Evolutionary conservation across 352 stramenopile genomes (phyloP), one percentile per base, ranked within the genome.

Genomic region (Globisporangium spinosum): DNA sequence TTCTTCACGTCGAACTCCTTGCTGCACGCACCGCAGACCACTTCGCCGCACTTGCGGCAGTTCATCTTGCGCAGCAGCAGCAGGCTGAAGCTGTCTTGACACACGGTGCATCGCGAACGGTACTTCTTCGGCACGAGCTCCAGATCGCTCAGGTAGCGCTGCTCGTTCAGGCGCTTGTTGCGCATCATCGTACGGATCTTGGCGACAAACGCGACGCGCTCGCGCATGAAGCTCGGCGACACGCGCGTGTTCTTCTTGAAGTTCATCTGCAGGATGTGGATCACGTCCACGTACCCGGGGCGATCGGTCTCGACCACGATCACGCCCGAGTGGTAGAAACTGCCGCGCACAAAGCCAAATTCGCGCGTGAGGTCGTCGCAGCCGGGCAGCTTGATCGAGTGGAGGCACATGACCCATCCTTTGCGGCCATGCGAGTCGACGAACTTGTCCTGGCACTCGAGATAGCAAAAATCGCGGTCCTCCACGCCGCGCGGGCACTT

Each of bases 381-480:
- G 7, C 83, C 85, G 0, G 85, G 85, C 17, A 96, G 54, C 64
- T 92, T 91, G 69, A 96, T 94, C 23, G 83, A 93, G 65, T 96
- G 86, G 59, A 91, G 73, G n/a, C 85, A 87, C 9, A 94, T 59
- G 15, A 96, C 85, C 88, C 88, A 96, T 6, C 88, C 88, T 66
- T 90, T 90, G 64, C 86, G 82, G 29, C 88, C 86, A 35, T 70
- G 77, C 25, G 86, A 85, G 72, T 96, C 88, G 3, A 90, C 87
- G 58, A 96, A 96, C 75, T 92, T 88, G 74, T 96, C 85, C 59
- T 96, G 88, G 66, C 85, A 94, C 77, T 96, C 87, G 22, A 91
- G 67, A 64, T 79, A 91, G 69, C 82, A 91, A 67, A 88, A 93
- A 69, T 94, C 84, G 34, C 85, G 82, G 71, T 94, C 77, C 13